Conservation (phyloP, 345 rosid genomes). For the Clarkia xantiana region DNA sequence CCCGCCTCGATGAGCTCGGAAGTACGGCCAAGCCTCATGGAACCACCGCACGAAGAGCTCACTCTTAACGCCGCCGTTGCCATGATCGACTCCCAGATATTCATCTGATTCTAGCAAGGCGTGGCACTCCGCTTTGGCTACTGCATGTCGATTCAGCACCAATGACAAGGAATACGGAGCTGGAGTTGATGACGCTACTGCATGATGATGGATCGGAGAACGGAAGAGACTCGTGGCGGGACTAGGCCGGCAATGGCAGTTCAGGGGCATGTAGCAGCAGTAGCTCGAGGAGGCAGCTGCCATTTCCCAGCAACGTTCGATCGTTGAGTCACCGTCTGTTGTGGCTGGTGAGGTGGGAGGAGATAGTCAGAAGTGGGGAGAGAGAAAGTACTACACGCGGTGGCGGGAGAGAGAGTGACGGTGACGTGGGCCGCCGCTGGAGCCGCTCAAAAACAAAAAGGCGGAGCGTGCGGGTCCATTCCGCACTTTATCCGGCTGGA, state of each 20-base stretch:
- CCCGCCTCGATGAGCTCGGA: slow-evolving; percentile 74
- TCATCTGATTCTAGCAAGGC: slow-evolving; percentile 1
- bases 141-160: background rate
- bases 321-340: background rate
- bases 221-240: background rate
- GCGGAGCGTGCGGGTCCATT: slow-evolving; percentile 4
- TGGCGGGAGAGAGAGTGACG: slow-evolving; percentile 1
- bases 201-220: background rate
- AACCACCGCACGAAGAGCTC: slow-evolving; percentile 86
- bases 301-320: background rate
- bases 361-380: background rate
- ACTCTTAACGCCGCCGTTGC: slow-evolving; percentile 20
- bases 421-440: slow-evolving; percentile 3
- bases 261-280: background rate
- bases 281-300: slow-evolving; percentile 1
- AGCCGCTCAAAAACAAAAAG: background rate
- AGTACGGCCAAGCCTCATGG: slow-evolving; percentile 95
- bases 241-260: background rate
- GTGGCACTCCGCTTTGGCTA: background rate
- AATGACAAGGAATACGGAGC: background rate
- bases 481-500: too few species aligned
- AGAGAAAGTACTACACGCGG: background rate
- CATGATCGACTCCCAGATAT: background rate
- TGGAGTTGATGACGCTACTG: background rate
- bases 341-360: background rate